A percentile compares a stretch with the other conserved stretches of the same genome.
Evolutionary conservation across 768 basidiomycete genomes (phyloP).

Genomic region (Strobilomyces dryophilus): DNA sequence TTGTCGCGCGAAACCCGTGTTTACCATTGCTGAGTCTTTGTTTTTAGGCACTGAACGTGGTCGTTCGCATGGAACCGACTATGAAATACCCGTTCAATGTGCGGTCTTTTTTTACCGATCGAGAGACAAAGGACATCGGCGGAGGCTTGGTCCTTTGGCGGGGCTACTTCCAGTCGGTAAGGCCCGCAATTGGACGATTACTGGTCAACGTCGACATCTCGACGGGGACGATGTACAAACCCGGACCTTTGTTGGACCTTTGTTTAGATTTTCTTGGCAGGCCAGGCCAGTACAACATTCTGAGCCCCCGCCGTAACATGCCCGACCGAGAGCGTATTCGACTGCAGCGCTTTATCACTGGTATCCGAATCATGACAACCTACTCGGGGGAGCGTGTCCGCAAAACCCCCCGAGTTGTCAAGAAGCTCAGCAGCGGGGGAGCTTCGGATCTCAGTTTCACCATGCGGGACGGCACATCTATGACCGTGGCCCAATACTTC

Average conservation of each 20-base stretch:
- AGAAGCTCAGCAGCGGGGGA: conserved; percentile 50
- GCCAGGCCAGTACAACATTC: conserved; percentile 25
- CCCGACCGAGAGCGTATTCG: conserved; percentile 50
- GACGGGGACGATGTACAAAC: conserved; percentile 71
- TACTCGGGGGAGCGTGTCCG: conserved; percentile 34
- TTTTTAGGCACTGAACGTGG: conserved; percentile 65
- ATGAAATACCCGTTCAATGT: conserved; percentile 66
- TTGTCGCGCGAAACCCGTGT: background rate
- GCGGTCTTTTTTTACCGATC: conserved; percentile 67
- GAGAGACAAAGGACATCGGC: conserved; percentile 52
- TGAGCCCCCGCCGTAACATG: conserved; percentile 40
- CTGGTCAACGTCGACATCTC: conserved; percentile 76
- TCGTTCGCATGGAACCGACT: conserved; percentile 71
- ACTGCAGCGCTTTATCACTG: conserved; percentile 53
- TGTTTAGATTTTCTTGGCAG: conserved; percentile 52
- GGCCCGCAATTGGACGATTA: conserved; percentile 60
- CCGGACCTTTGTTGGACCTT: conserved; percentile 54
- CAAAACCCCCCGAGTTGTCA: conserved; percentile 55
- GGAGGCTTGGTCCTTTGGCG: conserved; percentile 69
- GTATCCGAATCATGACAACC: conserved; percentile 46
- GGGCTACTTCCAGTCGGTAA: conserved; percentile 77
- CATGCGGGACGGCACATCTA: conserved; percentile 49
- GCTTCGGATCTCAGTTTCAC: conserved; percentile 54
- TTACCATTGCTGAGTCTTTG: background rate
- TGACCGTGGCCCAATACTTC: conserved; percentile 65